Evolutionary conservation across 108 stramenopile genomes (phyloP).

Genomic region (Fistulifera solaris): DNA sequence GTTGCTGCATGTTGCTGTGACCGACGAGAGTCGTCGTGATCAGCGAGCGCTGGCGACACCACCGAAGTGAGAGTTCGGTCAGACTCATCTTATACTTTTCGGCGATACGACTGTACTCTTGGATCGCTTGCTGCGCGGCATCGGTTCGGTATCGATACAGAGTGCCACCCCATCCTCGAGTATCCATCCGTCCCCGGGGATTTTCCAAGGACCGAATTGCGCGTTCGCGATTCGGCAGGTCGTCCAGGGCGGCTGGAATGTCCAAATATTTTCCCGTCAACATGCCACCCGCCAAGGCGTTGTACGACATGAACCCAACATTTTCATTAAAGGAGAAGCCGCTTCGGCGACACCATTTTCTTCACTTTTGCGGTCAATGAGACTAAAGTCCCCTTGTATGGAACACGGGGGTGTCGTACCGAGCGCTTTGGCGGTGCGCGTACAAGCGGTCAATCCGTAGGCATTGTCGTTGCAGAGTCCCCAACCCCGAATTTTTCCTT

Average conservation of each 20-base stretch:
- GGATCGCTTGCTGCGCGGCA: constrained; percentile 67
- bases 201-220: constrained; percentile 36
- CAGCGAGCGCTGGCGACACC: constrained; percentile 63
- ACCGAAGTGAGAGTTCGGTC: constrained; percentile 74
- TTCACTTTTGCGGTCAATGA: constrained; percentile 79
- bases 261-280: constrained; percentile 82
- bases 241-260: constrained; percentile 67
- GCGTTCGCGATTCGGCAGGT: constrained; percentile 26
- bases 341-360: constrained; percentile 89
- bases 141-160: constrained; percentile 76
- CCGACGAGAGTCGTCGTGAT: constrained; percentile 86
- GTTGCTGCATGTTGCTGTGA: constrained; percentile 66
- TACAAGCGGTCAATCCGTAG: constrained; percentile 77
- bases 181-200: constrained; percentile 81
- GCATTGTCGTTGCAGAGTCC: constrained; percentile 90
- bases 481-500: constrained; percentile 84
- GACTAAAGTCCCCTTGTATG: constrained; percentile 78
- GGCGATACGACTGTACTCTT: constrained; percentile 68
- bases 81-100: constrained; percentile 56
- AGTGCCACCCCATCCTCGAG: constrained; percentile 75
- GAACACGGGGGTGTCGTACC: constrained; percentile 75
- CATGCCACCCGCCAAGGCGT: constrained; percentile 85
- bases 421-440: constrained; percentile 61
- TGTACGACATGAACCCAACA: constrained; percentile 86
- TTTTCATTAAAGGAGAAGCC: constrained; percentile 82